phyloP scores from a whole-genome alignment of 768 basidiomycete species.

The Russula compacta region DNA sequence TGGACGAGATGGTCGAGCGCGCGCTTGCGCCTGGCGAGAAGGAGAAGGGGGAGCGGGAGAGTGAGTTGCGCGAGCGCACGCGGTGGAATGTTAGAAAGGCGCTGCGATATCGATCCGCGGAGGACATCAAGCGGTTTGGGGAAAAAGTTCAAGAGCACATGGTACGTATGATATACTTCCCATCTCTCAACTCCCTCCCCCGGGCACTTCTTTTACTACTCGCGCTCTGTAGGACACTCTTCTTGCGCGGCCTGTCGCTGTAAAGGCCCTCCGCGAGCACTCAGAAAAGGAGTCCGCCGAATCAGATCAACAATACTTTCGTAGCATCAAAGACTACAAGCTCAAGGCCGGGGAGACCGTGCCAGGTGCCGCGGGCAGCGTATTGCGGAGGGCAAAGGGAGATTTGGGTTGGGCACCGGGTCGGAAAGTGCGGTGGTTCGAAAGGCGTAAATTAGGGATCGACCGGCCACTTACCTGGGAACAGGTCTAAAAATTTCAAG shows the following conservation, averaged over 20 bases:
- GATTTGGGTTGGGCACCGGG: slow-evolving; percentile 18
- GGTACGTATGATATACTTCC: slow-evolving; percentile 36
- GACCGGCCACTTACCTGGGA: slow-evolving; percentile 18
- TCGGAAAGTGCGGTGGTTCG: slow-evolving; percentile 18
- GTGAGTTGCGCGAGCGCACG: slow-evolving; percentile 52
- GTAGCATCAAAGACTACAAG: slow-evolving; percentile 19
- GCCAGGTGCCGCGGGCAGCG: slow-evolving; percentile 17
- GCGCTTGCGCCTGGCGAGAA: slow-evolving; percentile 24
- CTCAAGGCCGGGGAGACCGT: slow-evolving; percentile 20
- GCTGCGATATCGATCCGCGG: slow-evolving; percentile 45
- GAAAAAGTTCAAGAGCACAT: slow-evolving; percentile 55
- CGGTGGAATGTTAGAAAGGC: slow-evolving; percentile 71
- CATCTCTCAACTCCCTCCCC: too few species aligned
- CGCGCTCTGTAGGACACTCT: slow-evolving; percentile 11
- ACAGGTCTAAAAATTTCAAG: slow-evolving; percentile 3
- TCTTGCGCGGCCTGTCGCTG: slow-evolving; percentile 17
- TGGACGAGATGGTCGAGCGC: slow-evolving; percentile 35
- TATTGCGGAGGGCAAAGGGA: slow-evolving; percentile 13
- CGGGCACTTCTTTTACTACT: too few species aligned
- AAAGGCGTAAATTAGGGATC: slow-evolving; percentile 19
- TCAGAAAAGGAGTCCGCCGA: slow-evolving; percentile 3
- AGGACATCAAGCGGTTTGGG: slow-evolving; percentile 40
- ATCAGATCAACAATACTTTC: slow-evolving; percentile 18
- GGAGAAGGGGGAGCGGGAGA: slow-evolving; percentile 27
- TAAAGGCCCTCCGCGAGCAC: slow-evolving; percentile 14